A percentile compares a stretch with the other conserved stretches of the same genome.
Evolutionary conservation across 2,329 filamentous ascomycete species (phyloP).

Genomic region (Paecilomyces fulvus): DNA sequence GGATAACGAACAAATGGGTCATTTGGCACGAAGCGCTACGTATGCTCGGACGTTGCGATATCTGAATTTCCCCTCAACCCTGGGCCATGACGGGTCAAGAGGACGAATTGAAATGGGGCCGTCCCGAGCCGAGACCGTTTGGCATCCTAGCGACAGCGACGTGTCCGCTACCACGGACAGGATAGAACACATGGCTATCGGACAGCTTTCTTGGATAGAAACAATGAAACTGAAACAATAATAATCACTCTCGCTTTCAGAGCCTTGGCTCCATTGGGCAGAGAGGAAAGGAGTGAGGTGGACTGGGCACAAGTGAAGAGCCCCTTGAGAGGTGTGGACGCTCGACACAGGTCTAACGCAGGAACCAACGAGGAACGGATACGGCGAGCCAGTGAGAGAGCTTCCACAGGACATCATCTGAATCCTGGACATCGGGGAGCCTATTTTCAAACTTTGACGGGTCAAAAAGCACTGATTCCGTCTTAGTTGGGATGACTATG

Average conservation of each 20-base stretch:
- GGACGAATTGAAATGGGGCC: background rate
- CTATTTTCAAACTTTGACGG: background rate
- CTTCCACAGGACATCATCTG: background rate
- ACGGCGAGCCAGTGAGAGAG: slow-evolving; percentile 1
- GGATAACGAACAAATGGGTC: background rate
- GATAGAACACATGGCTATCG: background rate
- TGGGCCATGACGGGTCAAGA: background rate
- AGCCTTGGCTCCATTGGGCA: background rate
- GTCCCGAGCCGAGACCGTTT: background rate
- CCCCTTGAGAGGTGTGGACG: slow-evolving; percentile 4
- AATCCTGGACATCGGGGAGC: background rate
- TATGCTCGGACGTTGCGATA: background rate
- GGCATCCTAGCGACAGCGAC: background rate
- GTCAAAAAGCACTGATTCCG: background rate
- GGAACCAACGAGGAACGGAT: slow-evolving; percentile 19
- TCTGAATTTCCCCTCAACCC: background rate
- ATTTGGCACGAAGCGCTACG: background rate
- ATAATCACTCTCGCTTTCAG: background rate
- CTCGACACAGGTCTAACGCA: slow-evolving; percentile 26
- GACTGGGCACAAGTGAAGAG: background rate
- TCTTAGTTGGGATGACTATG: background rate
- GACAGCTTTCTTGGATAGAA: slow-evolving; percentile 3
- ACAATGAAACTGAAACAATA: background rate
- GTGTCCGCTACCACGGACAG: background rate
- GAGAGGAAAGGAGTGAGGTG: background rate